These are phyloP conservation scores for Botryosphaeria dothidea DNA, from an alignment of 2,329 filamentous ascomycete species.

Conservation along the genomic window DNA sequence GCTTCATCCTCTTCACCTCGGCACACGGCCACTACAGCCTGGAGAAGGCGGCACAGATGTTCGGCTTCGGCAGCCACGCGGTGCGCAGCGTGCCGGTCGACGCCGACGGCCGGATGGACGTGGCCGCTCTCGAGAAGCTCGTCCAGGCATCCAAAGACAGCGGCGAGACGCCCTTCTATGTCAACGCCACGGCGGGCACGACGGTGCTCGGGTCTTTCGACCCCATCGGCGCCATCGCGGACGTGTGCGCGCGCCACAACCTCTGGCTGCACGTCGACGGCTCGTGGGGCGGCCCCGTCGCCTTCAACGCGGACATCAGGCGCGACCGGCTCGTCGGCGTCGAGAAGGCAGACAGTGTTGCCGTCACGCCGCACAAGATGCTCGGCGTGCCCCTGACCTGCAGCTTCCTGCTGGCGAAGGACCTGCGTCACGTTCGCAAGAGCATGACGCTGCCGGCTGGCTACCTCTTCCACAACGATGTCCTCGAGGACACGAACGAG, in stretches of 20 bases:
- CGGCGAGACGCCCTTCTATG: constrained; percentile 84
- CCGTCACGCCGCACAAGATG: constrained; percentile 97
- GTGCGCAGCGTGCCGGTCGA: constrained; percentile 79
- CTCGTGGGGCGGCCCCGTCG: constrained; percentile 83
- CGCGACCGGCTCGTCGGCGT: constrained; percentile 66
- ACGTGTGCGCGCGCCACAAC: constrained; percentile 68
- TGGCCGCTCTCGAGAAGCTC: constrained; percentile 62
- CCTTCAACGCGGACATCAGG: constrained; percentile 65
- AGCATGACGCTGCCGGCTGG: constrained; percentile 86
- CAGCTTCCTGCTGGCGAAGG: constrained; percentile 79
- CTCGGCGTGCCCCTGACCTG: constrained; percentile 87
- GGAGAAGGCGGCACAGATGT: constrained; percentile 90
- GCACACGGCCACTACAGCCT: constrained; percentile 92
- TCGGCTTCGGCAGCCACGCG: constrained; percentile 74
- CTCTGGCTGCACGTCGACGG: constrained; percentile 95
- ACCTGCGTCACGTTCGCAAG: constrained; percentile 73
- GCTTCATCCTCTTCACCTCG: constrained; percentile 84
- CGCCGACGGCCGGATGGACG: constrained; percentile 68
- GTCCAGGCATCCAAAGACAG: constrained; percentile 62
- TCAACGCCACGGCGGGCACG: constrained; percentile 93
- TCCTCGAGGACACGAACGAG: constrained; percentile 44
- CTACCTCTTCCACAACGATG: constrained; percentile 59
- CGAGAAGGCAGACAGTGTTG: constrained; percentile 76
- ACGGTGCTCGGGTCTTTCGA: constrained; percentile 92
- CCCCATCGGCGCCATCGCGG: constrained; percentile 69